phyloP scores from a whole-genome alignment of 176 grass and related monocot genomes.

The Avena eriantha region DNA sequence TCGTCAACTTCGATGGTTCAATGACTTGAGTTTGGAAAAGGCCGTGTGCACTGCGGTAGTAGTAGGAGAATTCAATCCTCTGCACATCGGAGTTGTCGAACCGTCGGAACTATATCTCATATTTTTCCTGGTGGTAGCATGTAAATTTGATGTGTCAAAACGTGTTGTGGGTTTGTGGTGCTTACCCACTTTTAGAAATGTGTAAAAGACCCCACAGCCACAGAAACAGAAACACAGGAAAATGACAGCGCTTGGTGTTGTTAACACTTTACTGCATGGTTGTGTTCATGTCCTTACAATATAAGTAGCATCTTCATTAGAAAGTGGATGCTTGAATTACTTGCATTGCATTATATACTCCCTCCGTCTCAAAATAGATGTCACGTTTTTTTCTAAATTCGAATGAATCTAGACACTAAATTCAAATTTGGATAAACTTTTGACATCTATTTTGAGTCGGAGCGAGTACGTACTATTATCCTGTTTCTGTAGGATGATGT shows the following conservation, averaged over 20 bases:
- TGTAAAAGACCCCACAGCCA: conserved; percentile 15
- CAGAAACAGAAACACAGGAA: conserved; percentile 14
- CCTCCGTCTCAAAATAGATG: no score
- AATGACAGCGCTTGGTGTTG: not conserved
- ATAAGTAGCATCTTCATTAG: not conserved
- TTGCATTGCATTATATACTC: not conserved
- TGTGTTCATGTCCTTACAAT: not conserved
- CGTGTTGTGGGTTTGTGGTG: conserved; percentile 19
- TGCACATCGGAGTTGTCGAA: conserved; percentile 15
- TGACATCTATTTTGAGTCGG: no score
- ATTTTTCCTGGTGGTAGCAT: conserved; percentile 29
- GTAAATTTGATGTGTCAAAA: conserved; percentile 37
- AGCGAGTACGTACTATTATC: not conserved
- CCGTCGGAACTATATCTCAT: not conserved
- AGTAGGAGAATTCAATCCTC: conserved; percentile 1
- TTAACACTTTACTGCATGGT: not conserved
- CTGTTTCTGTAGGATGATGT: not conserved
- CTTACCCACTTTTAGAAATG: conserved; percentile 1
- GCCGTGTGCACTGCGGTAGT: not conserved
- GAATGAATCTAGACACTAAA: no score
- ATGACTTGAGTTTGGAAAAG: conserved; percentile 20
- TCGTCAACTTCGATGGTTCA: conserved; percentile 37
- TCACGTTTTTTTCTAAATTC: no score
- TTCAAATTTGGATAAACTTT: no score
- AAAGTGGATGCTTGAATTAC: conserved; percentile 6